Percentiles rank a stretch among this genome's conserved stretches.
Evolutionary conservation across 1,284 basidiomycete genomes (phyloP).

Genomic region (Abortiporus biennis): DNA sequence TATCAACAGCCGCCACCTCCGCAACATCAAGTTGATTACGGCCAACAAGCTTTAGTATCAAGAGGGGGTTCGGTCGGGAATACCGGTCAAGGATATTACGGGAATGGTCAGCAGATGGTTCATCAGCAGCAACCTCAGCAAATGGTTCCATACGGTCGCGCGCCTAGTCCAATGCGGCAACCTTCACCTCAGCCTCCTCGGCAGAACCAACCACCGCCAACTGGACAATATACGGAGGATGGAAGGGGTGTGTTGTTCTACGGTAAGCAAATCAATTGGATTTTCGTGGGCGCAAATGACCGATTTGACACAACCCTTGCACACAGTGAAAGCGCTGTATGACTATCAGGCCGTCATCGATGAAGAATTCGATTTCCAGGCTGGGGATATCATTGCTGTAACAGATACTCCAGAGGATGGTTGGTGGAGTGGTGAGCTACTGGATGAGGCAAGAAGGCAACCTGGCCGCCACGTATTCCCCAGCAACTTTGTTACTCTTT

Average conservation of each 20-base stretch:
- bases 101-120: background rate
- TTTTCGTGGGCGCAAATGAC: too few species aligned
- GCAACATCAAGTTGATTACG: conserved; percentile 3
- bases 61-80: conserved; percentile 7
- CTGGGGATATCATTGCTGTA: conserved; percentile 89
- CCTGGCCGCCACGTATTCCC: conserved; percentile 85
- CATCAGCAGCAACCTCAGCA: conserved; percentile 2
- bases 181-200: conserved; percentile 32
- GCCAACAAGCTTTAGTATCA: background rate
- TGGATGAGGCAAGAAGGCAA: conserved; percentile 80
- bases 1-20: too few species aligned
- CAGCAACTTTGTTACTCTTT: conserved; percentile 83
- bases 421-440: conserved; percentile 86
- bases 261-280: conserved; percentile 37
- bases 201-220: conserved; percentile 35
- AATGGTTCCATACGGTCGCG: conserved; percentile 7
- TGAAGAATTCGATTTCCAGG: conserved; percentile 89
- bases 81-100: background rate
- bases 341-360: conserved; percentile 85
- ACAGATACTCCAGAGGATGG: conserved; percentile 89
- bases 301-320: conserved; percentile 7
- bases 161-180: conserved; percentile 27
- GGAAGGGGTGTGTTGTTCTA: conserved; percentile 81
- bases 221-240: conserved; percentile 71
- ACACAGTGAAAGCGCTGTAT: conserved; percentile 84